phyloP scores from a whole-genome alignment of 2,329 filamentous ascomycete species.

The Talaromyces pinophilus region DNA sequence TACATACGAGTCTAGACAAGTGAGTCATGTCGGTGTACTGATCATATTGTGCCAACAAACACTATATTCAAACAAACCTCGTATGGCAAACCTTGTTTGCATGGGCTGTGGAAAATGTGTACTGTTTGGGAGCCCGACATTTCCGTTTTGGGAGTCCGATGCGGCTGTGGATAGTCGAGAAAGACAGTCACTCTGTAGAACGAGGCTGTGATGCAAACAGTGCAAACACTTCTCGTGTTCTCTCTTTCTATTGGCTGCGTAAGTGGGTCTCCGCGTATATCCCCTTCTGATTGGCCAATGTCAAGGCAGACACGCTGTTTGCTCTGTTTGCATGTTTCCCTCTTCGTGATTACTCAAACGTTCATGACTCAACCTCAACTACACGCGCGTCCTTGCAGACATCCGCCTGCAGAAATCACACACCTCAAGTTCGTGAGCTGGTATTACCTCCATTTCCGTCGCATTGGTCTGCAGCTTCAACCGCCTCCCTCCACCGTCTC shows the following conservation, averaged over 20 bases:
- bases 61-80: not conserved
- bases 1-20: not conserved
- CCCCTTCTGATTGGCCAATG: not conserved
- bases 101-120: too few species aligned
- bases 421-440: not conserved
- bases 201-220: not conserved
- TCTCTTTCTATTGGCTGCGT: not conserved
- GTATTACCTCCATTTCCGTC: not conserved
- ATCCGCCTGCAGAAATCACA: not conserved
- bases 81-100: not conserved
- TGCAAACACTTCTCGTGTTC: not conserved
- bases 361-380: not conserved
- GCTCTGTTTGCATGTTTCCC: not conserved
- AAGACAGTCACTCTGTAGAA: not conserved
- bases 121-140: not conserved
- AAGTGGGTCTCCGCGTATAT: not conserved
- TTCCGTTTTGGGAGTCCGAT: not conserved
- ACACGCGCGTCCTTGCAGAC: not conserved
- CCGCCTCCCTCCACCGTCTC: not conserved
- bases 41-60: not conserved
- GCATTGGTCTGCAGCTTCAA: not conserved
- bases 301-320: not conserved
- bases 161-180: not conserved
- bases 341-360: not conserved
- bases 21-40: slow-evolving; percentile 2